These are phyloP conservation scores for Brassica nigra DNA, from an alignment of 345 rosid species.

Conservation along the genomic window DNA sequence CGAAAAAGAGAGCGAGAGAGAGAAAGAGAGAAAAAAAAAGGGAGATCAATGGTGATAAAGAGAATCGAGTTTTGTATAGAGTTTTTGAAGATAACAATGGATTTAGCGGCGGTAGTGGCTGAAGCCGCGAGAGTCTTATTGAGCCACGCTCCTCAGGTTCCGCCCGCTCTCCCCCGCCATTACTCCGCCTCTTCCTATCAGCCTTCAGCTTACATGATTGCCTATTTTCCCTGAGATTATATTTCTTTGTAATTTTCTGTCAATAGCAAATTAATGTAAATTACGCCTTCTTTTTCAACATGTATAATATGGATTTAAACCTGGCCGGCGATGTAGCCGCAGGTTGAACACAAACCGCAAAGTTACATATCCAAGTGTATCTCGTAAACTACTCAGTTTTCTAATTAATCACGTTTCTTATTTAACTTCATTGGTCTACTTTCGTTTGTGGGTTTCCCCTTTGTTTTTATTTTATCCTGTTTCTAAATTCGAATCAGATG, in stretches of 20 bases:
- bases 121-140: slow-evolving; percentile 12
- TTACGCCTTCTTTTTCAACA: background rate
- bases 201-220: slow-evolving; percentile 8
- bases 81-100: slow-evolving; percentile 19
- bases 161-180: slow-evolving; percentile 5
- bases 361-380: background rate
- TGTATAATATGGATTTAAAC: background rate
- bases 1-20: background rate
- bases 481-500: background rate
- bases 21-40: background rate
- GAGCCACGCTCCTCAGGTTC: slow-evolving; percentile 7
- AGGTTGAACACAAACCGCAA: background rate
- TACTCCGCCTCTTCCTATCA: background rate
- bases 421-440: background rate
- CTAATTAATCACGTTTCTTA: background rate
- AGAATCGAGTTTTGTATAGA: slow-evolving; percentile 27
- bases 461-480: background rate
- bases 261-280: background rate
- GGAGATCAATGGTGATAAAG: slow-evolving; percentile 5
- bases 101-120: slow-evolving; percentile 20
- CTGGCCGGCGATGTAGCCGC: background rate
- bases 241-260: background rate
- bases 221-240: slow-evolving; percentile 1
- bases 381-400: background rate
- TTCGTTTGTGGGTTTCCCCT: background rate